Base-by-base conservation (phyloP, 108 stramenopile genomes). In the Cyclotella baltica region DNA sequence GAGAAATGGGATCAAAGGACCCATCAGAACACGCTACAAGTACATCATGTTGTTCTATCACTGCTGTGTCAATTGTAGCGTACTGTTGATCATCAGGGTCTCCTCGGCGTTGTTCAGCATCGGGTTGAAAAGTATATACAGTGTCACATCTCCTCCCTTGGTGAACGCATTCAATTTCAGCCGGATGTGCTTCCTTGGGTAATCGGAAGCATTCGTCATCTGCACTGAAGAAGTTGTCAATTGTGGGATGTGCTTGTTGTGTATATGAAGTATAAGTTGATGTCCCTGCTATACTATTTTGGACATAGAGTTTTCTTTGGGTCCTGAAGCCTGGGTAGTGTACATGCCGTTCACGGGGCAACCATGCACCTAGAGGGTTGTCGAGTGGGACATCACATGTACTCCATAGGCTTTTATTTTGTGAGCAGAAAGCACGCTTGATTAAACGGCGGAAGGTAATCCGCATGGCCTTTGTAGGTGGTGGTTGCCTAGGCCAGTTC, bases 391-490 rank as follows among this genome's bases (percentile, higher is more conserved):
- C n/a, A 20, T 52, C n/a, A 4, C 18, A n/a, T 19, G 11, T 52
- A 20, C 18, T 52, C 18, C n/a, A 20, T n/a, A n/a, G n/a, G n/a
- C n/a, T 52, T n/a, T n/a, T 52, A n/a, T 20, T 19, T 19, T n/a
- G 11, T 20, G 51, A 52, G 51, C 51, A 52, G n/a, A 52, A 52
- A 19, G 51, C 51, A n/a, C 51, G 11, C 51, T 52, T 52, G 4
- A 52, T 52, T 19, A 52, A n/a, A n/a, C 51, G 10, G 4, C 51
- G 51, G 19, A 59, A 59, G 9, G 28, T 19, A 59, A 29, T 28
- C 58, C 58, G 30, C 58, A 59, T 59, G 4, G 29, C 13, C n/a
- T 19, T 11, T 4, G 31, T 59, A 29, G 58, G 58, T 59, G 58
- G 58, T 15, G 33, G 31, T 59, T 59, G 58, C 11, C 33, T 8